Evolutionary conservation across 345 rosid species (phyloP).

Genomic region (Sonneratia caseolaris): DNA sequence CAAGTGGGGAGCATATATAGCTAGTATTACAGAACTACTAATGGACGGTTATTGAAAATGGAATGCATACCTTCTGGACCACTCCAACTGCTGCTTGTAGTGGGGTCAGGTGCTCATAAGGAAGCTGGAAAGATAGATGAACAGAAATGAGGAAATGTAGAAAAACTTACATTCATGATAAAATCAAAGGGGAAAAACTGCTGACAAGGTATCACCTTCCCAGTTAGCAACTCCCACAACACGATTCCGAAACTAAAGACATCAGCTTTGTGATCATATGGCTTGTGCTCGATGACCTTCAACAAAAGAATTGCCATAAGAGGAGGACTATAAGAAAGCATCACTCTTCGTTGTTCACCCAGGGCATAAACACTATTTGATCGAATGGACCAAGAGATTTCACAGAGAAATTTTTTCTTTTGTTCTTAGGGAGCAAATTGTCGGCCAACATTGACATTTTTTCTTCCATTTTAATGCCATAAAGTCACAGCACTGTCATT

Average conservation of each 20-base stretch:
- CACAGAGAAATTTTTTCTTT: background rate
- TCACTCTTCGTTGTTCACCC: background rate
- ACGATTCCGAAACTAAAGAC: slow-evolving; percentile 87
- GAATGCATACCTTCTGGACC: slow-evolving; percentile 70
- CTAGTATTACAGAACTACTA: background rate
- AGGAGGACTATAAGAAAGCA: background rate
- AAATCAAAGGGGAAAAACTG: background rate
- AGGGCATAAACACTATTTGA: background rate
- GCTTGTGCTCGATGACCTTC: slow-evolving; percentile 93
- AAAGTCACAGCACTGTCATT: background rate
- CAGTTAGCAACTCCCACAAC: slow-evolving; percentile 86
- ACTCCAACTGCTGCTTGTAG: slow-evolving; percentile 97
- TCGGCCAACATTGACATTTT: background rate
- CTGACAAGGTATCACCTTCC: slow-evolving; percentile 47
- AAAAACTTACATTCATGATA: background rate
- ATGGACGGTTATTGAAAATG: background rate
- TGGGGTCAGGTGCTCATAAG: slow-evolving; percentile 87
- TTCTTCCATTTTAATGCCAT: background rate
- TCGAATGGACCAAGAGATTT: background rate
- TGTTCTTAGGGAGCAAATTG: background rate
- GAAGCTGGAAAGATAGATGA: slow-evolving; percentile 55
- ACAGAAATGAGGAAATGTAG: background rate
- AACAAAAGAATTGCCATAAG: slow-evolving; percentile 29
- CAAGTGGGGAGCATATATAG: too few relatives aligned
- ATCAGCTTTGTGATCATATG: slow-evolving; percentile 97